A percentile compares a stretch with the other conserved stretches of the same genome.
These are phyloP conservation scores for Chlamydomonas asymmetrica DNA, from an alignment of 139 green algal species.

Conservation along the genomic window DNA sequence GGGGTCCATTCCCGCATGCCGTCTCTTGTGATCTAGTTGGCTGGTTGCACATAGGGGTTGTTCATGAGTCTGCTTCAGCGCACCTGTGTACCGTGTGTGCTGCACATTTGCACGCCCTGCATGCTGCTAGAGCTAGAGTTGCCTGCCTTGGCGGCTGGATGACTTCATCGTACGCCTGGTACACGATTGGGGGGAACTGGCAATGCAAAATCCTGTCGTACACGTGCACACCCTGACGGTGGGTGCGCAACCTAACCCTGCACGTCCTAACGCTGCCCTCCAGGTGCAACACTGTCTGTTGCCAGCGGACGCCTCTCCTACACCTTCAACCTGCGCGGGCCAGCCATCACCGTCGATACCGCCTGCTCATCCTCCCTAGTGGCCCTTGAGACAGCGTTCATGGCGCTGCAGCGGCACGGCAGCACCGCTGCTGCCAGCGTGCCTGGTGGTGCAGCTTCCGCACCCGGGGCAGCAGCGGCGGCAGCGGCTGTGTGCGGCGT, in stretches of 20 bases:
- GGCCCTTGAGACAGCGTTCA: constrained; percentile 50
- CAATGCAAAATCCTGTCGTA: too few species aligned
- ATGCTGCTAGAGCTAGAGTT: too few species aligned
- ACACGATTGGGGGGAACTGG: too few species aligned
- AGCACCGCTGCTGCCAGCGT: constrained; percentile 16
- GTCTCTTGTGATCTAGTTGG: neutral
- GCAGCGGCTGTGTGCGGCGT: constrained; percentile 59
- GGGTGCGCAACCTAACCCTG: too few species aligned
- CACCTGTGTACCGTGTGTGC: neutral
- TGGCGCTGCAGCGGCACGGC: constrained; percentile 15
- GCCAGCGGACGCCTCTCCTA: constrained; percentile 76
- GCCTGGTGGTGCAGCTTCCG: too few species aligned
- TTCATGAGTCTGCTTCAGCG: neutral
- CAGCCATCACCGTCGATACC: constrained; percentile 77
- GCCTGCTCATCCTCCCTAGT: constrained; percentile 82
- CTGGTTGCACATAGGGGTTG: neutral
- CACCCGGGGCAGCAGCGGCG: constrained; percentile 38
- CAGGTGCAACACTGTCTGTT: constrained; percentile 71
- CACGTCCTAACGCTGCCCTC: neutral
- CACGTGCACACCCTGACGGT: too few species aligned
- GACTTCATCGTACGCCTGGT: too few species aligned
- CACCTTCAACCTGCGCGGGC: constrained; percentile 74
- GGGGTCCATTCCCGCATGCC: neutral
- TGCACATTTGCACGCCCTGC: too few species aligned
- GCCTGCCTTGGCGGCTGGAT: too few species aligned